phyloP scores from a whole-genome alignment of 1,284 basidiomycete species.

The Moesziomyces sp. region DNA sequence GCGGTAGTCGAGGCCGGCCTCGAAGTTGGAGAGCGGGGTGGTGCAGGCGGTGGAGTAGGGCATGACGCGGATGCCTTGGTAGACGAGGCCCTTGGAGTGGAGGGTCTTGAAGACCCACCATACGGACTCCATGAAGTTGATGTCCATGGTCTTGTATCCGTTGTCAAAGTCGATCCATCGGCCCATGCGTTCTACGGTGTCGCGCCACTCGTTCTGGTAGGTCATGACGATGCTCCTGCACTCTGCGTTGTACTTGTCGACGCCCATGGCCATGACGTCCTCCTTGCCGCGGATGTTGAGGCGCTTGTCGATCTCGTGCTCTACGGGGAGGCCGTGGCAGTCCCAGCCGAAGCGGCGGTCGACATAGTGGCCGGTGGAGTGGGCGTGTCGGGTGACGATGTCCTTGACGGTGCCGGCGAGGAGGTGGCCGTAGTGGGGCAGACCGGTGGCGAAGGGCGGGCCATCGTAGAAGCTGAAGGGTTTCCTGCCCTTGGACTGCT shows the following conservation, averaged over 20 bases:
- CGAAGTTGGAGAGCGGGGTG: constrained; percentile 97
- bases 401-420: constrained; percentile 89
- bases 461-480: constrained; percentile 97
- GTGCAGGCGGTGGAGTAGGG: constrained; percentile 97
- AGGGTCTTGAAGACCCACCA: constrained; percentile 99
- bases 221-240: constrained; percentile 98
- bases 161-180: constrained; percentile 99
- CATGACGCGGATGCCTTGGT: constrained; percentile 94
- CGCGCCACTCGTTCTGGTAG: constrained; percentile 91
- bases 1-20: constrained; percentile 91
- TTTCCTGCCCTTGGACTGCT: constrained; percentile 87
- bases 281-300: constrained; percentile 90
- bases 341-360: constrained; percentile 98
- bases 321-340: constrained; percentile 97
- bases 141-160: constrained; percentile 97
- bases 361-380: constrained; percentile 92
- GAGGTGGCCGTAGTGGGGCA: constrained; percentile 87
- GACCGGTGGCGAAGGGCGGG: constrained; percentile 95
- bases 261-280: constrained; percentile 95
- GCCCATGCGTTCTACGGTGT: constrained; percentile 96
- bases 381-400: constrained; percentile 93
- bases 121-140: constrained; percentile 94
- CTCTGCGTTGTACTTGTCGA: constrained; percentile 96
- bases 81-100: constrained; percentile 92
- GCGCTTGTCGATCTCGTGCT: constrained; percentile 99